Evolutionary conservation across 108 stramenopile genomes (phyloP).

Genomic region (Fragilaria radians): DNA sequence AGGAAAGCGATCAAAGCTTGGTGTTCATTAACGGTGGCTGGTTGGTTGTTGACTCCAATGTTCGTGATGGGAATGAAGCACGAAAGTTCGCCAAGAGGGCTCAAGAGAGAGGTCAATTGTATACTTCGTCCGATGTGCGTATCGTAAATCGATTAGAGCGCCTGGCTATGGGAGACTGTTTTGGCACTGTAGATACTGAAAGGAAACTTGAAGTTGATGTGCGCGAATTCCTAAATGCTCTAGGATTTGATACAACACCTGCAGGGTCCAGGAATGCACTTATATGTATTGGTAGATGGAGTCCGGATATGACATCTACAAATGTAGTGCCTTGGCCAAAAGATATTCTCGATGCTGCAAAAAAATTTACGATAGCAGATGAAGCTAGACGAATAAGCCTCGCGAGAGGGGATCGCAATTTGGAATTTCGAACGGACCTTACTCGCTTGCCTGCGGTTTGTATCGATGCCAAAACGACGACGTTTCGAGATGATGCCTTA

Average conservation of each 20-base stretch:
- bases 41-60: conserved; percentile 60
- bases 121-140: conserved; percentile 63
- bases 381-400: conserved; percentile 19
- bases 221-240: conserved; percentile 40
- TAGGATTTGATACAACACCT: conserved; percentile 51
- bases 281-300: conserved; percentile 68
- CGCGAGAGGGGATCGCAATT: background rate
- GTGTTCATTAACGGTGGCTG: conserved; percentile 80
- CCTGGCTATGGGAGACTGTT: conserved; percentile 67
- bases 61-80: conserved; percentile 59
- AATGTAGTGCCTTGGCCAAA: conserved; percentile 51
- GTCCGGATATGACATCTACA: conserved; percentile 11
- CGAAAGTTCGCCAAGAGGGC: conserved; percentile 42
- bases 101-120: conserved; percentile 2
- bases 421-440: conserved; percentile 52
- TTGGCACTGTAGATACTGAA: conserved; percentile 6
- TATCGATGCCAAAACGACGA: conserved; percentile 61
- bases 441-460: conserved; percentile 64
- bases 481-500: conserved; percentile 84
- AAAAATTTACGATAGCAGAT: conserved; percentile 34
- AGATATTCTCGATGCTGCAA: conserved; percentile 47
- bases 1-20: conserved; percentile 4
- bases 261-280: conserved; percentile 66
- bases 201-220: conserved; percentile 68
- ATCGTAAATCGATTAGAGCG: conserved; percentile 71